Base-by-base conservation (phyloP, 1,284 basidiomycete genomes). In the Irpex lacteus region DNA sequence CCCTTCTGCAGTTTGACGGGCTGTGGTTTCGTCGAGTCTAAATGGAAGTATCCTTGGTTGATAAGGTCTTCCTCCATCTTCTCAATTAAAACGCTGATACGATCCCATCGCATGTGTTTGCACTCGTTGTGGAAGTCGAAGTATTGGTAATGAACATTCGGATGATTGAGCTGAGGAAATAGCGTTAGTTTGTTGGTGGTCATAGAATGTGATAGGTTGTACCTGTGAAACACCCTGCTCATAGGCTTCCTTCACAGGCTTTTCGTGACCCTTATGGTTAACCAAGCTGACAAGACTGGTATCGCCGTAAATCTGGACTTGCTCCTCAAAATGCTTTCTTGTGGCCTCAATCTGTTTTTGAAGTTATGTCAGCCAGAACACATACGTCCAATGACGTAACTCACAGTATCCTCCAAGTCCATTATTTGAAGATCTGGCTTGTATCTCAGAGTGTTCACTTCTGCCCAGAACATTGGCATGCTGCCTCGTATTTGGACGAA, bases 121-220 rank as follows among this genome's bases (percentile, higher is more conserved):
- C 97, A 98, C 77, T 98, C 96, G 70, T 88, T 90, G 77, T 98
- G 97, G 82, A 99, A 99, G 76, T 99, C 98, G 74, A 98, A 99
- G 81, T 98, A 98, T 67, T 93, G 84, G 75, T 99, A 99, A 72
- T 89, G 89, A 60, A 95, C 89, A 58, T 86, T 81, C 4, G 87
- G 82, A 38, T 90, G 70, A 66, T 85, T 82, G 60, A 88, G 76
- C 90, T 91, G 59, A 4, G 67, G 40, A 2, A 15, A n/a, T n/a
- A 21, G 8, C 3, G 2, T 52, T n/a, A 19, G 11, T 8, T 18
- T 8, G 11, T 52, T 18, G 7, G 18, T 2, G 7, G 34, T 13
- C 4, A 13, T 2, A 2, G 34, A 34, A 0, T 19, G 9, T 26
- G 8, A 26, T 11, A 13, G 38, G 13, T 44, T 71, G 59, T 57